These are phyloP conservation scores for Vigna angularis DNA, from an alignment of 306 rosid genomes.

Conservation along the genomic window DNA sequence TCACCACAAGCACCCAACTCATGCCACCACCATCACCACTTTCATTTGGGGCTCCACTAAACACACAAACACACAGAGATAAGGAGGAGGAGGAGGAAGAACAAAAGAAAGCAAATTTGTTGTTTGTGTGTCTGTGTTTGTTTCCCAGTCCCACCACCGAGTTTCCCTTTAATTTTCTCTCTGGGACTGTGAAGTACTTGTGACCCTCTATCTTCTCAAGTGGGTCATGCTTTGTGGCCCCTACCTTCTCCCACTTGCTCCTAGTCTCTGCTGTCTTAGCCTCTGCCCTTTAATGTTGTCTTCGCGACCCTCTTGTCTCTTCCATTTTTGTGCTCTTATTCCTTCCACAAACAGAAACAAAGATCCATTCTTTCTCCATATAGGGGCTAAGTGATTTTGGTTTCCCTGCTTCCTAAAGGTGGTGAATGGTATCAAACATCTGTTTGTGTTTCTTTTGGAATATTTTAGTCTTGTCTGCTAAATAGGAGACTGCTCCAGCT, in stretches of 20 bases:
- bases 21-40: constrained; percentile 39
- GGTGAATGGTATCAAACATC: constrained; percentile 36
- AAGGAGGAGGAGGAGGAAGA: constrained; percentile 14
- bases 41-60: constrained; percentile 39
- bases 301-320: constrained; percentile 47
- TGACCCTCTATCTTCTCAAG: constrained; percentile 50
- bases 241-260: constrained; percentile 84
- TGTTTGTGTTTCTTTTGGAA: constrained; percentile 37
- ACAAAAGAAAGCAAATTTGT: constrained; percentile 46
- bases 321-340: constrained; percentile 48
- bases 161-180: constrained; percentile 40
- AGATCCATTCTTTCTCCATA: constrained; percentile 58
- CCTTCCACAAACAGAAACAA: constrained; percentile 40
- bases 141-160: constrained; percentile 66
- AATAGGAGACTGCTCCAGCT: constrained; percentile 43
- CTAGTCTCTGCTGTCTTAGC: constrained; percentile 58
- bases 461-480: constrained; percentile 43
- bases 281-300: constrained; percentile 51
- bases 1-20: constrained; percentile 53
- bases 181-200: constrained; percentile 64
- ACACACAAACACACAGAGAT: neutral
- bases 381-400: constrained; percentile 38
- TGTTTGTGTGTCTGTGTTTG: neutral
- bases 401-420: constrained; percentile 54
- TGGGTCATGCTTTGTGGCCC: constrained; percentile 70